Conservation (phyloP, 371 early-diverging fungal genomes). For the Syncephalastrum monosporum region DNA sequence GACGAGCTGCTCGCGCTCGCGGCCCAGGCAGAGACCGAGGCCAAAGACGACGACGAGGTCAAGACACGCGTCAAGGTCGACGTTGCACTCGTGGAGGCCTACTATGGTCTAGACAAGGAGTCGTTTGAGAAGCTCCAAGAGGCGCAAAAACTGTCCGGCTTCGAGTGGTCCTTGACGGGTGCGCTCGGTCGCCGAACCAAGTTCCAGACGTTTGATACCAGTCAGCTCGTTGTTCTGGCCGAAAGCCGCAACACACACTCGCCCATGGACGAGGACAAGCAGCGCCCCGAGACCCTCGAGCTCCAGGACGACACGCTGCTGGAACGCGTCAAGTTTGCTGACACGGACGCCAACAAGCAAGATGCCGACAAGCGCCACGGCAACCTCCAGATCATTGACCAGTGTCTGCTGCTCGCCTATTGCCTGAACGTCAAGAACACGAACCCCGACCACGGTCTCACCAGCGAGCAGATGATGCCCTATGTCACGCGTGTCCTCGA, state of each 20-base stretch:
- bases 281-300: constrained; percentile 67
- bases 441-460: constrained; percentile 90
- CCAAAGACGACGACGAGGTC: constrained; percentile 7
- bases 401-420: constrained; percentile 85
- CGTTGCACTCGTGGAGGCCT: constrained; percentile 72
- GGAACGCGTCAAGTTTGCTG: constrained; percentile 71
- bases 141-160: constrained; percentile 78
- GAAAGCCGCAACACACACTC: constrained; percentile 48
- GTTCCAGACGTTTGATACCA: constrained; percentile 83
- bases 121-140: constrained; percentile 64
- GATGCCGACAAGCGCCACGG: constrained; percentile 49
- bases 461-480: constrained; percentile 91
- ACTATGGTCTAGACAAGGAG: constrained; percentile 71
- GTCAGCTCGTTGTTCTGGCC: constrained; percentile 91
- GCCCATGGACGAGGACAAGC: constrained; percentile 16
- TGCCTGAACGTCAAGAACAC: constrained; percentile 93
- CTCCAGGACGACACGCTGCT: constrained; percentile 92
- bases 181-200: constrained; percentile 90
- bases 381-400: constrained; percentile 76
- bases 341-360: constrained; percentile 38
- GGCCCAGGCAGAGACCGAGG: constrained; percentile 12
- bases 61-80: constrained; percentile 69
- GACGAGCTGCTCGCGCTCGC: constrained; percentile 16
- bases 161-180: constrained; percentile 86
- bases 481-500: constrained; percentile 89